phyloP scores from a whole-genome alignment of 108 stramenopile species.

The Nitzschia sp. region DNA sequence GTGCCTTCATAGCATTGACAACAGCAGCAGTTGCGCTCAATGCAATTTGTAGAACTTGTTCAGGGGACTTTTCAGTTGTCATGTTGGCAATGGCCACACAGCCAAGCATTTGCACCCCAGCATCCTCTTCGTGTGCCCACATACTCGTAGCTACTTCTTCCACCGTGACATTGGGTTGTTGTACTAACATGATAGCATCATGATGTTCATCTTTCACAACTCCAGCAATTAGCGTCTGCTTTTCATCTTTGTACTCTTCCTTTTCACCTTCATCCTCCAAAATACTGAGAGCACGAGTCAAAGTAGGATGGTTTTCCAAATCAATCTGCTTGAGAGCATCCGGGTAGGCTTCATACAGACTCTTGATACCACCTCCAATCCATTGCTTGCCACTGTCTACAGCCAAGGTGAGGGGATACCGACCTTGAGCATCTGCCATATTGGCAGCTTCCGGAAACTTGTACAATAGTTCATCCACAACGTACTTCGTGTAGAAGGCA shows the following conservation, averaged over 20 bases:
- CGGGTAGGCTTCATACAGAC: slow-evolving; percentile 75
- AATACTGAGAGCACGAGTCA: slow-evolving; percentile 56
- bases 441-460: slow-evolving; percentile 79
- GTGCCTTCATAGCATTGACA: slow-evolving; percentile 87
- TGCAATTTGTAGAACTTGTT: slow-evolving; percentile 52
- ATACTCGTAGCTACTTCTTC: slow-evolving; percentile 71
- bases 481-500: slow-evolving; percentile 76
- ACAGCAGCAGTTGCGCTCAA: slow-evolving; percentile 68
- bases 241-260: slow-evolving; percentile 37
- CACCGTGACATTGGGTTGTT: slow-evolving; percentile 53
- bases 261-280: slow-evolving; percentile 34
- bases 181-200: slow-evolving; percentile 87
- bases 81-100: slow-evolving; percentile 60
- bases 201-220: slow-evolving; percentile 79
- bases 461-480: slow-evolving; percentile 82
- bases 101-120: slow-evolving; percentile 84
- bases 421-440: slow-evolving; percentile 54
- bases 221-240: slow-evolving; percentile 18
- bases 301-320: slow-evolving; percentile 49
- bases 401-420: slow-evolving; percentile 69
- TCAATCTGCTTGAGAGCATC: slow-evolving; percentile 62
- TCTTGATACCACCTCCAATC: slow-evolving; percentile 85
- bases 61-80: slow-evolving; percentile 19
- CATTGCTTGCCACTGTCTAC: slow-evolving; percentile 77
- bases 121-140: slow-evolving; percentile 91